A percentile compares a stretch with the other conserved stretches of the same genome.
These are phyloP conservation scores for Funneliformis mosseae DNA, from an alignment of 192 early-diverging fungal genomes.

Conservation along the genomic window DNA sequence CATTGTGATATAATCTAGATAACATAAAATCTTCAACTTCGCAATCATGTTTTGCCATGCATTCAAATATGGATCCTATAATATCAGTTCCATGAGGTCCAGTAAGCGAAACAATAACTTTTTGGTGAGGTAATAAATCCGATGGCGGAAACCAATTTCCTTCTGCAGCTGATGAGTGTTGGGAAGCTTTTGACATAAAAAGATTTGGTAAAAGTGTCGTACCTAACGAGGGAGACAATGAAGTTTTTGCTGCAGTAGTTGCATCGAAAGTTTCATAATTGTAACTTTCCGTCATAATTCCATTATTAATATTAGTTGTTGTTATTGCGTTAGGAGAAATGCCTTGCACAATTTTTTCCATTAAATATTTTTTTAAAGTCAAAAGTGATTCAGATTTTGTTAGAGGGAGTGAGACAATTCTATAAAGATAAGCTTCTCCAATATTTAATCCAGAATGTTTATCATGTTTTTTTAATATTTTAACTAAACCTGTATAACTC, in stretches of 20 bases:
- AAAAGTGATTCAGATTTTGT: conserved; percentile 66
- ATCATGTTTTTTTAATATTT: conserved; percentile 88
- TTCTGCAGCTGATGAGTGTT: background rate
- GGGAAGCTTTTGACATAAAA: background rate
- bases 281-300: background rate
- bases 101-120: conserved; percentile 77
- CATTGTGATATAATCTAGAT: conserved; percentile 88
- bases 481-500: conserved; percentile 84
- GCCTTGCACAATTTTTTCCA: conserved; percentile 60
- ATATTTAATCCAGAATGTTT: conserved; percentile 77
- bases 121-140: conserved; percentile 64
- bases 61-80: conserved; percentile 79
- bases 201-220: conserved; percentile 17
- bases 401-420: conserved; percentile 61
- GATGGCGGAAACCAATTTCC: conserved; percentile 54
- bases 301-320: conserved; percentile 12
- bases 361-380: conserved; percentile 67
- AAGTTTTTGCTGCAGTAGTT: background rate
- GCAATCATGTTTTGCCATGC: conserved; percentile 73
- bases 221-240: background rate
- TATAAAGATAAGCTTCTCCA: conserved; percentile 66
- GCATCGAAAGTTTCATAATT: background rate
- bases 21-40: conserved; percentile 86
- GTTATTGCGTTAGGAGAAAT: conserved; percentile 33
- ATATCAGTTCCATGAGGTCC: conserved; percentile 93